Conservation (phyloP, 768 basidiomycete genomes). For the Tremella fuciformis region DNA sequence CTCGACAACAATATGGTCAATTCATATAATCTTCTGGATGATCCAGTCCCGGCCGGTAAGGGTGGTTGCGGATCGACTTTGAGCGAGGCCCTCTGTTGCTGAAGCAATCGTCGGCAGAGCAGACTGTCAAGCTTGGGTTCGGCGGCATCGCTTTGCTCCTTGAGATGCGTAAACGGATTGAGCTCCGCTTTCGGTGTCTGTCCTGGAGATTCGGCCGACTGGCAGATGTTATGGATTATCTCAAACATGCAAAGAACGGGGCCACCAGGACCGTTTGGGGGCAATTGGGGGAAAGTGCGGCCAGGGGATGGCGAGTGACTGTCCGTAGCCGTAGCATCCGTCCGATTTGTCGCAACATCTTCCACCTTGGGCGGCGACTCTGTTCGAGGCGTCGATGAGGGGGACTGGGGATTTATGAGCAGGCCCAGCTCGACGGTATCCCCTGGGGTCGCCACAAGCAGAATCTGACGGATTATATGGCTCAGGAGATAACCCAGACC, state of each 20-base stretch:
- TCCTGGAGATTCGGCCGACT: constrained; percentile 22
- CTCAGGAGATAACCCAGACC: constrained; percentile 75
- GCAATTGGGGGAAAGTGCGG: constrained; percentile 43
- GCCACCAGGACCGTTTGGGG: constrained; percentile 46
- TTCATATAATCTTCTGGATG: constrained; percentile 60
- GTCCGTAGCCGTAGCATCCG: background rate
- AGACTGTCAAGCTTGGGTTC: constrained; percentile 44
- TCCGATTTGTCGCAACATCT: constrained; percentile 28
- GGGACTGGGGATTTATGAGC: constrained; percentile 50
- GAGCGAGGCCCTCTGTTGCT: constrained; percentile 45
- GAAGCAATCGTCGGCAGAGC: constrained; percentile 38
- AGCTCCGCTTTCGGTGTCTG: constrained; percentile 36
- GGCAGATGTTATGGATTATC: constrained; percentile 58
- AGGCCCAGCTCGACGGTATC: constrained; percentile 86
- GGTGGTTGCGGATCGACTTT: constrained; percentile 47
- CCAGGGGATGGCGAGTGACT: constrained; percentile 20
- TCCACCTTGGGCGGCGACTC: constrained; percentile 30
- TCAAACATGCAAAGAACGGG: constrained; percentile 63
- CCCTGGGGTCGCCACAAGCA: constrained; percentile 65
- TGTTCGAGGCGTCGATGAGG: constrained; percentile 41
- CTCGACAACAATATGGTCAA: constrained; percentile 62
- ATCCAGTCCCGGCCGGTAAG: constrained; percentile 44
- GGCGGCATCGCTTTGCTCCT: constrained; percentile 24
- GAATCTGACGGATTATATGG: constrained; percentile 83
- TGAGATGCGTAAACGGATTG: constrained; percentile 35